Conservation (phyloP, 257 asterid species). For the Gentiana straminea region DNA sequence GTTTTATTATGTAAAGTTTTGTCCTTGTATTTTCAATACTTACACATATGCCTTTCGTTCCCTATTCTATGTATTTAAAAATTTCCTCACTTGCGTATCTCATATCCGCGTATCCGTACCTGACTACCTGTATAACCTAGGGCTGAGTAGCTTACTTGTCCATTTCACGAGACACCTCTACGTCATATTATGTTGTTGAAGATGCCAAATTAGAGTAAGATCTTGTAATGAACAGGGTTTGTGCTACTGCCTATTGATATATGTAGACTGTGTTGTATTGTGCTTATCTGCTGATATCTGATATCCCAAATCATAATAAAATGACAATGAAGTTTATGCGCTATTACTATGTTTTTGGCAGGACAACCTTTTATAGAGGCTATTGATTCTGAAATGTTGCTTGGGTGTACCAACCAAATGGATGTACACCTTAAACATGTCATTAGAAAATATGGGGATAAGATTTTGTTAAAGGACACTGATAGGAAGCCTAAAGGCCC, state of each 20-base stretch:
- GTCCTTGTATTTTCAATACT: too few species aligned
- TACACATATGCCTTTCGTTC: too few species aligned
- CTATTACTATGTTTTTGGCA: slow-evolving; percentile 26
- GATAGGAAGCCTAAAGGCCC: slow-evolving; percentile 62
- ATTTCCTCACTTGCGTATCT: too few species aligned
- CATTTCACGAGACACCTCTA: too few species aligned
- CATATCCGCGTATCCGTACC: too few species aligned
- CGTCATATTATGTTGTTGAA: too few species aligned
- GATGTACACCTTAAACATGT: slow-evolving; percentile 37
- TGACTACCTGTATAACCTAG: too few species aligned
- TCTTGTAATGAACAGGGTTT: too few species aligned
- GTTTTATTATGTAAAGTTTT: too few species aligned
- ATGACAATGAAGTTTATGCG: slow-evolving; percentile 31
- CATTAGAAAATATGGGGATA: slow-evolving; percentile 57
- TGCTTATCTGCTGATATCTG: slow-evolving; percentile 61
- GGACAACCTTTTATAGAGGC: slow-evolving; percentile 20
- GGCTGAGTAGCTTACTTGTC: too few species aligned
- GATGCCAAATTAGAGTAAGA: too few species aligned
- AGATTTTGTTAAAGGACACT: slow-evolving; percentile 51
- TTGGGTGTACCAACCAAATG: slow-evolving; percentile 18
- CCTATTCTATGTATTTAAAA: too few species aligned
- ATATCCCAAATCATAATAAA: slow-evolving; percentile 29
- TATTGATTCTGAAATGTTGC: slow-evolving; percentile 20
- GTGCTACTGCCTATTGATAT: not conserved
- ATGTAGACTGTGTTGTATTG: slow-evolving; percentile 25